Evolutionary conservation across 2,329 filamentous ascomycete genomes (phyloP).

Genomic region (Fusarium newnesense): DNA sequence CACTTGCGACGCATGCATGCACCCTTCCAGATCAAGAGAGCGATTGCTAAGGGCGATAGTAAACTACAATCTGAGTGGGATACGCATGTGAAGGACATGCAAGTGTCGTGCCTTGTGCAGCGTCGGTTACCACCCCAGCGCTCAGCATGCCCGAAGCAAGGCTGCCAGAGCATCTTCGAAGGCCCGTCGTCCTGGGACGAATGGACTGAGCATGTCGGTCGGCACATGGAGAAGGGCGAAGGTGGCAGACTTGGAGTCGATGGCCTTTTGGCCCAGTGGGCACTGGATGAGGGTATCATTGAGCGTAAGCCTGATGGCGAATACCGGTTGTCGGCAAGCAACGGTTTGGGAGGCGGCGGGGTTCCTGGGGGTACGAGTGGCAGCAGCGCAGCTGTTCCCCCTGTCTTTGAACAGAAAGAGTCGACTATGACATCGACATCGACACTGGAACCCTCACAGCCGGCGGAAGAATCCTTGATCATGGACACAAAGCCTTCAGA

Average conservation of each 20-base stretch:
- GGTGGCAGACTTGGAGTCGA: slow-evolving; percentile 68
- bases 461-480: slow-evolving; percentile 40
- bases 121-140: slow-evolving; percentile 75
- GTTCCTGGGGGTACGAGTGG: slow-evolving; percentile 25
- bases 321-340: slow-evolving; percentile 59
- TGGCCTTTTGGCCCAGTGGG: slow-evolving; percentile 67
- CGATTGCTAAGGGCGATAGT: slow-evolving; percentile 66
- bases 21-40: slow-evolving; percentile 70
- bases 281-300: slow-evolving; percentile 71
- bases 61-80: slow-evolving; percentile 73
- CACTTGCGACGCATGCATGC: slow-evolving; percentile 95
- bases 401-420: slow-evolving; percentile 43
- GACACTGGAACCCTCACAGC: slow-evolving; percentile 34
- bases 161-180: slow-evolving; percentile 77
- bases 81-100: slow-evolving; percentile 74
- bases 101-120: slow-evolving; percentile 76
- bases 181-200: slow-evolving; percentile 85
- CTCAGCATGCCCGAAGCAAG: slow-evolving; percentile 76
- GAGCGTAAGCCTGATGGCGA: slow-evolving; percentile 65
- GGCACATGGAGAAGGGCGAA: slow-evolving; percentile 84
- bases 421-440: slow-evolving; percentile 34
- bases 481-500: slow-evolving; percentile 39
- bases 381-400: slow-evolving; percentile 26
- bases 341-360: slow-evolving; percentile 38
- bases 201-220: slow-evolving; percentile 90